Percentiles rank a stretch among this genome's conserved stretches.
phyloP scores from a whole-genome alignment of 2,329 filamentous ascomycete genomes.

The Aspergillus unguis region DNA sequence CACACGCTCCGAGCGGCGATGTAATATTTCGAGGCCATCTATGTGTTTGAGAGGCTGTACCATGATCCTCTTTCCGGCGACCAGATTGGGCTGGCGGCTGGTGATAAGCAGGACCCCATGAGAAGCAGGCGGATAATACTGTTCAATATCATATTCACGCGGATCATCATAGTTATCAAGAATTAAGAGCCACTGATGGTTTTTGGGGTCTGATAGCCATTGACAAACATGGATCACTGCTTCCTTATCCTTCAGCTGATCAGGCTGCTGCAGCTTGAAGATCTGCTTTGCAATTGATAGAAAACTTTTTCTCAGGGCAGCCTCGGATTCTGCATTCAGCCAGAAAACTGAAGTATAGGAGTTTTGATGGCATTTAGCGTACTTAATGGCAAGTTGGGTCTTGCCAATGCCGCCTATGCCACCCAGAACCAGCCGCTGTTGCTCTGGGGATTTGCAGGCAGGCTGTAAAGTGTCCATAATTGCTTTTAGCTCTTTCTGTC shows the following conservation, averaged over 20 bases:
- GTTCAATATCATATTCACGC: constrained; percentile 9
- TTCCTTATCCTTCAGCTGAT: neutral
- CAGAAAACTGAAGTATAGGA: too few relatives aligned
- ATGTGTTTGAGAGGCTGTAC: neutral
- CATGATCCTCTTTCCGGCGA: neutral
- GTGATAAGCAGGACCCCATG: constrained; percentile 23
- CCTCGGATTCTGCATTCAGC: too few relatives aligned
- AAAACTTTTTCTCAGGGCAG: neutral
- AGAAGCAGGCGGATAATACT: constrained; percentile 13
- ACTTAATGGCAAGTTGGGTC: too few relatives aligned
- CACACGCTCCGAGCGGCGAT: neutral
- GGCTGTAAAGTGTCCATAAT: too few relatives aligned
- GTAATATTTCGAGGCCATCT: neutral
- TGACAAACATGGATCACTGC: neutral
- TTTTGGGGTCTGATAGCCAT: constrained; percentile 19
- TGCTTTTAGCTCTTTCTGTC: too few relatives aligned
- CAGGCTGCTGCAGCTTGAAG: neutral
- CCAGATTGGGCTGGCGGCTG: constrained; percentile 11
- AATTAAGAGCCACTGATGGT: constrained; percentile 23
- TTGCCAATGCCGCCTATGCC: too few relatives aligned
- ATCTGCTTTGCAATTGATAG: neutral
- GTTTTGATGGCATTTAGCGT: too few relatives aligned
- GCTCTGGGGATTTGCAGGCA: too few relatives aligned
- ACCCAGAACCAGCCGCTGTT: too few relatives aligned
- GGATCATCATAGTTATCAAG: constrained; percentile 24